Percentiles rank a stretch among this genome's conserved stretches.
Conservation (phyloP, 768 basidiomycete genomes). For the Myochromella boudieri region DNA sequence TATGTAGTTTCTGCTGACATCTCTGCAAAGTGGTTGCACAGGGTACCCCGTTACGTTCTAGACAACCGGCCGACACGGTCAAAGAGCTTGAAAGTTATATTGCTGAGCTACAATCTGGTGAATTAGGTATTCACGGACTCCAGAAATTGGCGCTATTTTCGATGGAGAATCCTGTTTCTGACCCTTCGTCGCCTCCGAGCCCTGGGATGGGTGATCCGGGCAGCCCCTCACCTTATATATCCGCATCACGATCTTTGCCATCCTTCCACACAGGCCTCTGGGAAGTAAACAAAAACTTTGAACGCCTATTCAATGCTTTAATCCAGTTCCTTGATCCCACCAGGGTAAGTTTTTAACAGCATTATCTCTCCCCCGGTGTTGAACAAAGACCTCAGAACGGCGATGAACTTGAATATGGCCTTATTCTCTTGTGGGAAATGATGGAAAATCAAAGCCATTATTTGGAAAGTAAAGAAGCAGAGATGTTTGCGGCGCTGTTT, state of each 20-base stretch:
- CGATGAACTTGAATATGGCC: constrained; percentile 70
- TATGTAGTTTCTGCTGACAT: constrained; percentile 12
- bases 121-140: constrained; percentile 52
- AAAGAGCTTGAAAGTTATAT: constrained; percentile 58
- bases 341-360: constrained; percentile 45
- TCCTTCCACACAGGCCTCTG: constrained; percentile 62
- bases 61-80: constrained; percentile 36
- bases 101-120: constrained; percentile 49
- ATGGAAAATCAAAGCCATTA: constrained; percentile 70
- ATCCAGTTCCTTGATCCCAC: constrained; percentile 59
- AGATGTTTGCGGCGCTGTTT: constrained; percentile 71
- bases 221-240: constrained; percentile 58
- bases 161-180: constrained; percentile 53
- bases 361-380: too few relatives aligned
- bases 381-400: too few relatives aligned
- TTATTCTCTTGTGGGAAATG: constrained; percentile 84
- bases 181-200: constrained; percentile 56
- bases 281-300: constrained; percentile 70
- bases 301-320: constrained; percentile 66
- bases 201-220: constrained; percentile 48
- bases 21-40: constrained; percentile 45
- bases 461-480: constrained; percentile 79
- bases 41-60: constrained; percentile 42
- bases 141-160: constrained; percentile 69
- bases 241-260: constrained; percentile 37